Conservation (phyloP, 108 stramenopile species). For the Cyclotella sp. region DNA sequence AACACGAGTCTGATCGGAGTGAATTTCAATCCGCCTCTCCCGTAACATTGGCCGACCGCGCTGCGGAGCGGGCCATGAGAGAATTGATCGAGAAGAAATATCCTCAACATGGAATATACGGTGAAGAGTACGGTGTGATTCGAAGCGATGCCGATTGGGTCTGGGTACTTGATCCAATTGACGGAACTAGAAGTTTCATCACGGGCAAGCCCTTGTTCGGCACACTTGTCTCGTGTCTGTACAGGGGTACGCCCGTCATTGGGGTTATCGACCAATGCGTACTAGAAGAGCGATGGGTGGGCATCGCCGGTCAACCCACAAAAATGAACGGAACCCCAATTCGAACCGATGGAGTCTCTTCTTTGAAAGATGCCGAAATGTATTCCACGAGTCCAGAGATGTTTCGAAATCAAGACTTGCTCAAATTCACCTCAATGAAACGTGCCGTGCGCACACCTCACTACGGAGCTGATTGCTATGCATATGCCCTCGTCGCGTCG, state of each 20-base stretch:
- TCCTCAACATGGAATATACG: constrained; percentile 60
- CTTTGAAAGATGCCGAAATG: constrained; percentile 48
- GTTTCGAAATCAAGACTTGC: constrained; percentile 52
- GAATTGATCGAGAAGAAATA: constrained; percentile 52
- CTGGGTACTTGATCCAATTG: constrained; percentile 69
- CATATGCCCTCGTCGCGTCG: constrained; percentile 62
- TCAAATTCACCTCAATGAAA: constrained; percentile 44
- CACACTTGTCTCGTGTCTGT: constrained; percentile 55
- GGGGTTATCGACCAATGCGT: constrained; percentile 71
- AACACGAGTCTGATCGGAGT: too few species aligned
- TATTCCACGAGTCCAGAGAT: constrained; percentile 62
- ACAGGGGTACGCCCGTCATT: constrained; percentile 51
- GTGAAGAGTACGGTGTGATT: constrained; percentile 59
- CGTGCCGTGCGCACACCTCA: constrained; percentile 26
- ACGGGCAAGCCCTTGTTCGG: constrained; percentile 69
- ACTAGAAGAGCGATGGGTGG: constrained; percentile 62
- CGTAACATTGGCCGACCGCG: constrained; percentile 61
- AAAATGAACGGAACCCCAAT: constrained; percentile 56
- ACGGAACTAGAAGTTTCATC: constrained; percentile 65
- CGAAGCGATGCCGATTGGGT: constrained; percentile 56
- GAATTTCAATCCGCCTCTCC: constrained; percentile 32
- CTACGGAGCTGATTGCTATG: constrained; percentile 69
- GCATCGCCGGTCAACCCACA: constrained; percentile 44
- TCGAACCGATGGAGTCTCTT: constrained; percentile 18
- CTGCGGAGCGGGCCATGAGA: constrained; percentile 54